These are phyloP conservation scores for Sutorius australiensis DNA, from an alignment of 768 basidiomycete species.

Conservation along the genomic window DNA sequence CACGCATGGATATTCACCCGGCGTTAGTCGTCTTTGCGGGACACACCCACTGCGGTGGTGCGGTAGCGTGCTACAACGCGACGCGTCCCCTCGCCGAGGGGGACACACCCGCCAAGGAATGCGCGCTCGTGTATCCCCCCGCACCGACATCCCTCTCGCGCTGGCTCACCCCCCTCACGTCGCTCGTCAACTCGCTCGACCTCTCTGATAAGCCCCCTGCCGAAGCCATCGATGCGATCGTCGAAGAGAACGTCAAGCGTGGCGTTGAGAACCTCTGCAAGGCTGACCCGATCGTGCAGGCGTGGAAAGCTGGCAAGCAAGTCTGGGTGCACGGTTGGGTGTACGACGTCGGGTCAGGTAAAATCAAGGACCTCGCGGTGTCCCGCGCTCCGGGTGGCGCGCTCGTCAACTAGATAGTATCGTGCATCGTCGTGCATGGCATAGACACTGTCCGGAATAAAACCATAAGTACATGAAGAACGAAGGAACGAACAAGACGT, in stretches of 20 bases:
- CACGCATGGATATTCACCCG: too few relatives aligned
- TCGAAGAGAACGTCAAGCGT: conserved; percentile 57
- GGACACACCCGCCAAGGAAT: conserved; percentile 16
- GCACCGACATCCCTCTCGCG: conserved; percentile 48
- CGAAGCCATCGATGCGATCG: conserved; percentile 43
- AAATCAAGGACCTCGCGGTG: conserved; percentile 55
- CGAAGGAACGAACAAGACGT: neutral
- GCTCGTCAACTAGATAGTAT: too few relatives aligned
- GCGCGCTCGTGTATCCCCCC: too few relatives aligned
- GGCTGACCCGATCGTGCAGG: conserved; percentile 41
- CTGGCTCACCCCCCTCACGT: conserved; percentile 70
- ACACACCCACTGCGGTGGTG: conserved; percentile 82
- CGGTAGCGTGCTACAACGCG: conserved; percentile 49
- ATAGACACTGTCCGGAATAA: conserved; percentile 17
- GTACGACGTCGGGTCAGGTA: conserved; percentile 59
- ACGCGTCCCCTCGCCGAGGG: conserved; percentile 1
- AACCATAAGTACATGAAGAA: conserved; percentile 6
- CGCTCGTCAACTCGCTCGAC: conserved; percentile 41
- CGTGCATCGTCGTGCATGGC: neutral
- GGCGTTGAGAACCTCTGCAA: conserved; percentile 53
- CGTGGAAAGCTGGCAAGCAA: conserved; percentile 40
- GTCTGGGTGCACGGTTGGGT: conserved; percentile 73
- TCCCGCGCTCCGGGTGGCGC: conserved; percentile 20
- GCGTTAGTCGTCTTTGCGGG: conserved; percentile 72
- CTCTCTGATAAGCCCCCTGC: conserved; percentile 35